Evolutionary conservation across 306 rosid species (phyloP).

Genomic region (Trichosanthes truncata): DNA sequence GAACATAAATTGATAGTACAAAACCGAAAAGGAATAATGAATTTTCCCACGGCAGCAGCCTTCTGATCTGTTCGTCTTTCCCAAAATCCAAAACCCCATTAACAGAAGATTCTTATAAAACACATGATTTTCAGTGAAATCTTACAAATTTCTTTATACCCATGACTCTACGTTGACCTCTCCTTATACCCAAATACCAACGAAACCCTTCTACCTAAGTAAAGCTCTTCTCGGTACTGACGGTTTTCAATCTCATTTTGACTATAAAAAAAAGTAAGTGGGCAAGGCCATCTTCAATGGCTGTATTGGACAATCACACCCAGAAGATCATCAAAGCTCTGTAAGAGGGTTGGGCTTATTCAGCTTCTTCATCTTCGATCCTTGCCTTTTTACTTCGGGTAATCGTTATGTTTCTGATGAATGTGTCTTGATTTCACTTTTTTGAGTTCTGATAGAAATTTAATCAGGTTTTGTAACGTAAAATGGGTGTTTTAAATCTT

Average conservation of each 20-base stretch:
- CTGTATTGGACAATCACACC: not conserved
- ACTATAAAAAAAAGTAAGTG: not conserved
- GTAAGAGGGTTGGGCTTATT: not conserved
- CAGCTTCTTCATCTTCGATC: not conserved
- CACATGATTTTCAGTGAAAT: not conserved
- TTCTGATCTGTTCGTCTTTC: not conserved
- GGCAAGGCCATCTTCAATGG: not conserved
- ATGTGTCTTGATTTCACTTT: not conserved
- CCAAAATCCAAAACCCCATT: not conserved
- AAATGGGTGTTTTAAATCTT: not conserved
- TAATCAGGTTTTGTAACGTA: not conserved
- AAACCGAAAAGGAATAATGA: no score
- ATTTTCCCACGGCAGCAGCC: not conserved
- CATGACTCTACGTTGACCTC: not conserved
- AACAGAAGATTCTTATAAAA: not conserved
- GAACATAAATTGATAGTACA: no score
- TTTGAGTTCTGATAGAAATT: not conserved
- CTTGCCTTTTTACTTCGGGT: not conserved
- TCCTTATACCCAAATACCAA: not conserved
- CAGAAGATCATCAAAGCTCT: not conserved
- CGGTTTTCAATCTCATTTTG: not conserved
- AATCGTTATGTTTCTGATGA: not conserved
- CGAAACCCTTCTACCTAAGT: slow-evolving; percentile 5
- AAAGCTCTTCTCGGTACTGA: not conserved
- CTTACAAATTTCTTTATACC: not conserved